A percentile compares a stretch with the other conserved stretches of the same genome.
These are phyloP conservation scores for Candida taoyuanica DNA, from an alignment of 805 yeast genomes.

Conservation along the genomic window DNA sequence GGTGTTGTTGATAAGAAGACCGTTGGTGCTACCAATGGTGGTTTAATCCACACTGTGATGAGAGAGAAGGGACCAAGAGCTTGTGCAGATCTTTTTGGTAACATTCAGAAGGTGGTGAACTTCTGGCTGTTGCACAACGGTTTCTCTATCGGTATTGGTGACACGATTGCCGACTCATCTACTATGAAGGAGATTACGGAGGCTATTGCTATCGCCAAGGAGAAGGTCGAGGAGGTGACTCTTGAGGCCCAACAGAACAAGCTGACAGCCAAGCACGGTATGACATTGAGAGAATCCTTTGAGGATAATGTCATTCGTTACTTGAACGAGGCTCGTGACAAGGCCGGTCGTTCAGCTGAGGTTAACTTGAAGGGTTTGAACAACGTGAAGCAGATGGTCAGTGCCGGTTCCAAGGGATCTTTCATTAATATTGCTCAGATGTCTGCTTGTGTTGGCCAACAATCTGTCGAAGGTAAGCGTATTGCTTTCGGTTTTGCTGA, in stretches of 20 bases:
- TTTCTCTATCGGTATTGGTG: constrained; percentile 99
- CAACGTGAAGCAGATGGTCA: constrained; percentile 98
- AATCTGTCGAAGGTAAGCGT: constrained; percentile 99
- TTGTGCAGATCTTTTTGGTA: constrained; percentile 87
- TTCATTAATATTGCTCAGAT: constrained; percentile 97
- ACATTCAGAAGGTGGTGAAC: constrained; percentile 91
- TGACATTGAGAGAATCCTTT: constrained; percentile 97
- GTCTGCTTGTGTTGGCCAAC: constrained; percentile 99
- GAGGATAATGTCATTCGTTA: constrained; percentile 96
- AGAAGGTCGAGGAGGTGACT: constrained; percentile 90
- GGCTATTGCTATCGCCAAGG: constrained; percentile 89
- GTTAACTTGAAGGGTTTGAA: constrained; percentile 89
- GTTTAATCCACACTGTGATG: constrained; percentile 94
- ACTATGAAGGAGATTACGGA: constrained; percentile 93
- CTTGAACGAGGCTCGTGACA: constrained; percentile 96
- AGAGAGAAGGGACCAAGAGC: constrained; percentile 93
- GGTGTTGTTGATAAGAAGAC: constrained; percentile 98
- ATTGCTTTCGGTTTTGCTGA: constrained; percentile 96
- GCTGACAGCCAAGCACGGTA: constrained; percentile 96
- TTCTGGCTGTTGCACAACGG: constrained; percentile 96
- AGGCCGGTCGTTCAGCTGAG: constrained; percentile 98
- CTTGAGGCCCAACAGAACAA: constrained; percentile 85
- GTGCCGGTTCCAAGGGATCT: constrained; percentile 99
- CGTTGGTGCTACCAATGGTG: constrained; percentile 98
- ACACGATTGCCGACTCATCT: constrained; percentile 95